Evolutionary conservation across 2,329 filamentous ascomycete genomes (phyloP).

Genomic region (Fusarium phyllophilum): DNA sequence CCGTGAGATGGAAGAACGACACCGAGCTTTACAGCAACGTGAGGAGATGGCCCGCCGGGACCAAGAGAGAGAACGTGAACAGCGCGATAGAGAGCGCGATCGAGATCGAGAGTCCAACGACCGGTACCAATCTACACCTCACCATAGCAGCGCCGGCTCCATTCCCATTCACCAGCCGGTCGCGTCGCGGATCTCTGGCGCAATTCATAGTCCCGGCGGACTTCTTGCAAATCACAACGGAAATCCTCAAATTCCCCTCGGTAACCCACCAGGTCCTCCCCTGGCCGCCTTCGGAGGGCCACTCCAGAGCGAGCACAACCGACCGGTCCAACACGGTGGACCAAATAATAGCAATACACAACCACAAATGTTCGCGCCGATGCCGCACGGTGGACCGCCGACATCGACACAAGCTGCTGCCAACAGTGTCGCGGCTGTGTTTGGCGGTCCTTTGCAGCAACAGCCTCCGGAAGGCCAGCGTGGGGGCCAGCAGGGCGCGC

Average conservation of each 20-base stretch:
- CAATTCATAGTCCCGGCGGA: slow-evolving; percentile 92
- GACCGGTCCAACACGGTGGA: slow-evolving; percentile 62
- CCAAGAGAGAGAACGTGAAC: slow-evolving; percentile 61
- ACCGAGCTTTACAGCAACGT: slow-evolving; percentile 58
- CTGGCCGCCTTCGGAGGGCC: slow-evolving; percentile 64
- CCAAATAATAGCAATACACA: slow-evolving; percentile 58
- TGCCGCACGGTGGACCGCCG: slow-evolving; percentile 62
- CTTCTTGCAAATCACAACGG: slow-evolving; percentile 79
- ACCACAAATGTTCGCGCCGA: slow-evolving; percentile 68
- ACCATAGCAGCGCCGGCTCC: slow-evolving; percentile 88
- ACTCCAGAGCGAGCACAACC: slow-evolving; percentile 62
- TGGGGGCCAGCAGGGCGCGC: slow-evolving; percentile 54
- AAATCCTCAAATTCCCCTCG: slow-evolving; percentile 63
- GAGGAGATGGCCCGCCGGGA: slow-evolving; percentile 59
- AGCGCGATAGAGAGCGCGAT: slow-evolving; percentile 63
- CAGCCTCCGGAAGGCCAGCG: slow-evolving; percentile 74
- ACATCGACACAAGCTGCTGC: slow-evolving; percentile 66
- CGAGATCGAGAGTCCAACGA: slow-evolving; percentile 74
- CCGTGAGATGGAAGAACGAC: slow-evolving; percentile 60
- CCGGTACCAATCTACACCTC: slow-evolving; percentile 73
- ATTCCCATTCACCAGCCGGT: slow-evolving; percentile 96
- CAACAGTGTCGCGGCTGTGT: slow-evolving; percentile 70
- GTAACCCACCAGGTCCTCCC: slow-evolving; percentile 60
- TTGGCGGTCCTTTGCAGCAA: slow-evolving; percentile 74
- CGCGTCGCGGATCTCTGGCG: slow-evolving; percentile 79